These are phyloP conservation scores for Cladosporium sp. DNA, from an alignment of 2,329 filamentous ascomycete species.

Conservation along the genomic window DNA sequence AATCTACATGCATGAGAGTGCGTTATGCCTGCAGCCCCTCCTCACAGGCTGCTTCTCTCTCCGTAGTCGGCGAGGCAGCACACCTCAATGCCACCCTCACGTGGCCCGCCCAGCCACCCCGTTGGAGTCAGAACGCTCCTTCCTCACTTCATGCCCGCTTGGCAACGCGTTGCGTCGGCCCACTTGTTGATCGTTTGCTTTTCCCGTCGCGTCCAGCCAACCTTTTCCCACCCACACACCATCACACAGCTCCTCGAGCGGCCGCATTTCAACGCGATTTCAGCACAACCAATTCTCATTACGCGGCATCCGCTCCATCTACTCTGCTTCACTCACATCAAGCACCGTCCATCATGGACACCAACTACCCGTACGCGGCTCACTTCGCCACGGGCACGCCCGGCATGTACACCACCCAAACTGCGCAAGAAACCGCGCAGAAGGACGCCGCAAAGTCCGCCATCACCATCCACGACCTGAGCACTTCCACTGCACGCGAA, in stretches of 20 bases:
- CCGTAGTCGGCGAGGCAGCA: background rate
- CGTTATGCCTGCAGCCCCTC: background rate
- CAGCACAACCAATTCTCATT: background rate
- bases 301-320: background rate
- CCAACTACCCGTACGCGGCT: background rate
- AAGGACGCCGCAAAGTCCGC: background rate
- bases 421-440: background rate
- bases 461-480: background rate
- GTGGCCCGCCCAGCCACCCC: background rate
- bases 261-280: background rate
- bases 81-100: background rate
- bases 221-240: background rate
- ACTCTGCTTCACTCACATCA: background rate
- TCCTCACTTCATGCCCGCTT: background rate
- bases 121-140: background rate
- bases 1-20: background rate
- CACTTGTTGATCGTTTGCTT: background rate
- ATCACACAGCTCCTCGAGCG: conserved; percentile 18
- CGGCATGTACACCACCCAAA: too few species aligned
- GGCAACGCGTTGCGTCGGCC: background rate
- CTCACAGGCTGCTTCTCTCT: background rate
- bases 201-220: too few species aligned
- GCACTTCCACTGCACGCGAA: background rate
- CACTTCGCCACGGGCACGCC: background rate
- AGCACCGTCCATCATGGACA: background rate